A percentile compares a stretch with the other conserved stretches of the same genome.
phyloP scores from a whole-genome alignment of 441 rosid genomes.

The Populus tomentosa region DNA sequence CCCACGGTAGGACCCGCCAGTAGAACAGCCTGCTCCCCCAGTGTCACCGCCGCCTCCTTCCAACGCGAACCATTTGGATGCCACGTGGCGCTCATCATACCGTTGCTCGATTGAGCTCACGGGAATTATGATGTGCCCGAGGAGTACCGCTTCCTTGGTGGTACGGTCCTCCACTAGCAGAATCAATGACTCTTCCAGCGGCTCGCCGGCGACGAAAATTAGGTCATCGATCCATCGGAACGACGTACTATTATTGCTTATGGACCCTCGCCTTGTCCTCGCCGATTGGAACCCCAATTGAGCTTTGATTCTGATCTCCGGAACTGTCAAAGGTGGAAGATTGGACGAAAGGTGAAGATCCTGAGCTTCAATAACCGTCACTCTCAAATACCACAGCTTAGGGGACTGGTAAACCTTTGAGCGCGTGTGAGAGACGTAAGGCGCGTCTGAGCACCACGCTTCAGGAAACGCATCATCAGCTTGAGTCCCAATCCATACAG shows the following conservation, averaged over 20 bases:
- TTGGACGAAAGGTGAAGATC: conserved; percentile 70
- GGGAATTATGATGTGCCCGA: conserved; percentile 62
- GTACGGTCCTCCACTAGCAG: conserved; percentile 73
- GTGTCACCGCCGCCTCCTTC: conserved; percentile 33
- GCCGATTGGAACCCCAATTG: conserved; percentile 76
- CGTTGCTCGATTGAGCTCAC: conserved; percentile 71
- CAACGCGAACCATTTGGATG: conserved; percentile 63
- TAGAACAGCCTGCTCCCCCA: conserved; percentile 24
- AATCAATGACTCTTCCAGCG: conserved; percentile 67
- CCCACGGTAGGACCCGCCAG: conserved; percentile 44
- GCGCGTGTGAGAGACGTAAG: conserved; percentile 75
- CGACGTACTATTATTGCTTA: conserved; percentile 57
- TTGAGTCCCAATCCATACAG: conserved; percentile 94
- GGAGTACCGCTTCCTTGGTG: conserved; percentile 33
- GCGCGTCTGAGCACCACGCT: conserved; percentile 84
- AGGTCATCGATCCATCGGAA: conserved; percentile 90
- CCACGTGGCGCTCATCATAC: conserved; percentile 65
- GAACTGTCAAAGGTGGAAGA: conserved; percentile 76
- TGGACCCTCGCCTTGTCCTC: conserved; percentile 65
- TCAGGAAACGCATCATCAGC: conserved; percentile 90
- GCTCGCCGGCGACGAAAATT: conserved; percentile 82
- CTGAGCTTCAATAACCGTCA: conserved; percentile 79
- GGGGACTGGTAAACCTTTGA: conserved; percentile 94
- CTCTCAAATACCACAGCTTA: conserved; percentile 85
- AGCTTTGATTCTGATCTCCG: conserved; percentile 74